phyloP scores from a whole-genome alignment of 2,329 filamentous ascomycete species.

The Drechslerella stenobrocha region DNA sequence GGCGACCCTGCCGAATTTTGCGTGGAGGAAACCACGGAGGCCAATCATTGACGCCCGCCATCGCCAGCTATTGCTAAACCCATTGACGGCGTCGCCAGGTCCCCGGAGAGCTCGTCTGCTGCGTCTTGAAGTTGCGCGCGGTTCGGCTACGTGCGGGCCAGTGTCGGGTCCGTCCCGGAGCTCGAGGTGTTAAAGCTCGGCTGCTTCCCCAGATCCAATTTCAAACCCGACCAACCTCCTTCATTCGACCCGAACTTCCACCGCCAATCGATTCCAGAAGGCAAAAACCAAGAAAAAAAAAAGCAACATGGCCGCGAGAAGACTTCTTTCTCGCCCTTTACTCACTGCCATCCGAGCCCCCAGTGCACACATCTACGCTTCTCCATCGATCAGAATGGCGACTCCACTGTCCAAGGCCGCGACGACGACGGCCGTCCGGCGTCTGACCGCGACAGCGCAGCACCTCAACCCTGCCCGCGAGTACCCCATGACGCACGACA shows the following conservation, averaged over 20 bases:
- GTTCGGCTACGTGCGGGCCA: constrained; percentile 43
- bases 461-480: constrained; percentile 61
- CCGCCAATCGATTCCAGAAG: not conserved
- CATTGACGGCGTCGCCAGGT: too few species aligned
- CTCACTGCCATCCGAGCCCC: constrained; percentile 45
- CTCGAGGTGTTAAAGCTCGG: constrained; percentile 23
- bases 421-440: constrained; percentile 57
- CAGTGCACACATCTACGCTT: constrained; percentile 10
- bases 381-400: constrained; percentile 41
- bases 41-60: too few species aligned
- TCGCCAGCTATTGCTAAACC: too few species aligned
- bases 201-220: constrained; percentile 19
- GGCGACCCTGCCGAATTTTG: not conserved
- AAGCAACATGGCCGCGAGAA: constrained; percentile 48
- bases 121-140: not conserved
- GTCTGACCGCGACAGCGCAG: constrained; percentile 64
- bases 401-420: constrained; percentile 30
- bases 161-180: constrained; percentile 12
- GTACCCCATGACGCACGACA: constrained; percentile 73
- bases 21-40: too few species aligned
- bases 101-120: not conserved
- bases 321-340: constrained; percentile 48
- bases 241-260: constrained; percentile 2
- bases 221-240: constrained; percentile 33
- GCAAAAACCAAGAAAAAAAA: not conserved